These are phyloP conservation scores for Zymoseptoria pseudotritici DNA, from an alignment of 2,329 filamentous ascomycete genomes.

Conservation along the genomic window DNA sequence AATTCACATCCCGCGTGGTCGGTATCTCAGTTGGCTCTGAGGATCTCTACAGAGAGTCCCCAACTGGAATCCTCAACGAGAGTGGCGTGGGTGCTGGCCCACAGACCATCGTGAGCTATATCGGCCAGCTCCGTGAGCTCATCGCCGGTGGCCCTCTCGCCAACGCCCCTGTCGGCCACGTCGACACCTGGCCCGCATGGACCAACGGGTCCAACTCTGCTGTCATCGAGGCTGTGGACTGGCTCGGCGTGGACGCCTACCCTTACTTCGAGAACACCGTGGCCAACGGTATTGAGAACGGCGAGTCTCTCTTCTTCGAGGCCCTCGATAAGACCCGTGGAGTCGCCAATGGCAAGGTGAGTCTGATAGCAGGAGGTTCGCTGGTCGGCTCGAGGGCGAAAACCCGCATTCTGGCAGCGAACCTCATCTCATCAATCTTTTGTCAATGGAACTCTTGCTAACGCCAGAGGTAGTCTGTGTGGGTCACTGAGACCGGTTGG, in stretches of 20 bases:
- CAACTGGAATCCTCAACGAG: conserved; percentile 56
- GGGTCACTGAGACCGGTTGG: conserved; percentile 52
- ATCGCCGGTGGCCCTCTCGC: conserved; percentile 53
- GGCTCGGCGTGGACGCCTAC: conserved; percentile 75
- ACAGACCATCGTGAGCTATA: conserved; percentile 58
- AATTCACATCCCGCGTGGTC: conserved; percentile 59
- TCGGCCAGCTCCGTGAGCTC: conserved; percentile 57
- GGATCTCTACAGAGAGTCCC: conserved; percentile 61
- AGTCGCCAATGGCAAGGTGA: conserved; percentile 20
- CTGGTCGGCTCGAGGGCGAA: too few species aligned
- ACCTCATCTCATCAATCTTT: too few species aligned
- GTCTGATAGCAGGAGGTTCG: too few species aligned
- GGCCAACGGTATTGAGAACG: conserved; percentile 58
- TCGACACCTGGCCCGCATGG: conserved; percentile 64
- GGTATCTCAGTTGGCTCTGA: conserved; percentile 83
- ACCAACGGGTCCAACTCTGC: conserved; percentile 63
- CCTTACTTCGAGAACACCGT: conserved; percentile 70
- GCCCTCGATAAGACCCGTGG: conserved; percentile 54
- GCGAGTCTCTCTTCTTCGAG: conserved; percentile 60
- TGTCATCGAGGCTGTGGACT: conserved; percentile 65
- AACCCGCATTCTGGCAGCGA: too few species aligned
- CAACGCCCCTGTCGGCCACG: conserved; percentile 63
- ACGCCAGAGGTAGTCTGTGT: too few species aligned
- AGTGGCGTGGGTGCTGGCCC: conserved; percentile 59
- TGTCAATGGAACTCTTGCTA: too few species aligned